These are phyloP conservation scores for Breviolum minutum DNA, from an alignment of 73 alveolate species.

Conservation along the genomic window DNA sequence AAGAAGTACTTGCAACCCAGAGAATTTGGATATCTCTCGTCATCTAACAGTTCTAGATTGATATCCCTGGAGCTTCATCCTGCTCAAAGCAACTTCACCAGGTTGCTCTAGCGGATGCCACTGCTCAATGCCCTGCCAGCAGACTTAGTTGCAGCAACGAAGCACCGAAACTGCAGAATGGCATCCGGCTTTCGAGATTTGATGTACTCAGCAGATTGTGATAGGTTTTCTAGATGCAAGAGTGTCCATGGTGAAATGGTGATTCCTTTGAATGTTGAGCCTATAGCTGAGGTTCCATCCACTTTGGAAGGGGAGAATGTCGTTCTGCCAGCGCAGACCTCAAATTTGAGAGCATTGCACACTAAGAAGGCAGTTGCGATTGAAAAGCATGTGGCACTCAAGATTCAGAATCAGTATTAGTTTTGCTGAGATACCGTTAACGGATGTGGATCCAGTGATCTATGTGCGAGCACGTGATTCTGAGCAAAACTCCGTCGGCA, in stretches of 20 bases:
- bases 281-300: slow-evolving; percentile 58
- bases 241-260: neutral
- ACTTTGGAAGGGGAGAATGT: slow-evolving; percentile 87
- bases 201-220: neutral
- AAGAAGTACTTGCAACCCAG: too few species aligned
- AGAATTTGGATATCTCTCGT: too few species aligned
- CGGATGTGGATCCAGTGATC: slow-evolving; percentile 66
- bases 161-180: too few species aligned
- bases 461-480: slow-evolving; percentile 52
- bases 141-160: too few species aligned
- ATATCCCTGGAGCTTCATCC: too few species aligned
- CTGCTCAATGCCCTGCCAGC: slow-evolving; percentile 68
- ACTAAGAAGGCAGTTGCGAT: too few species aligned
- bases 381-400: too few species aligned
- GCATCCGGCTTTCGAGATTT: too few species aligned
- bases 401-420: too few species aligned
- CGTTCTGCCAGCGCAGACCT: slow-evolving; percentile 43
- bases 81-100: neutral
- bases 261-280: neutral
- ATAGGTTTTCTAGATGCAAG: neutral
- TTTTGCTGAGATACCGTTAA: slow-evolving; percentile 20
- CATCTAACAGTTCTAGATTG: too few species aligned
- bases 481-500: slow-evolving; percentile 28
- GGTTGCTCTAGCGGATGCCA: slow-evolving; percentile 73
- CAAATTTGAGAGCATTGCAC: neutral